Base-by-base conservation (phyloP, 768 basidiomycete genomes). In the Xerocomus potaroensis region DNA sequence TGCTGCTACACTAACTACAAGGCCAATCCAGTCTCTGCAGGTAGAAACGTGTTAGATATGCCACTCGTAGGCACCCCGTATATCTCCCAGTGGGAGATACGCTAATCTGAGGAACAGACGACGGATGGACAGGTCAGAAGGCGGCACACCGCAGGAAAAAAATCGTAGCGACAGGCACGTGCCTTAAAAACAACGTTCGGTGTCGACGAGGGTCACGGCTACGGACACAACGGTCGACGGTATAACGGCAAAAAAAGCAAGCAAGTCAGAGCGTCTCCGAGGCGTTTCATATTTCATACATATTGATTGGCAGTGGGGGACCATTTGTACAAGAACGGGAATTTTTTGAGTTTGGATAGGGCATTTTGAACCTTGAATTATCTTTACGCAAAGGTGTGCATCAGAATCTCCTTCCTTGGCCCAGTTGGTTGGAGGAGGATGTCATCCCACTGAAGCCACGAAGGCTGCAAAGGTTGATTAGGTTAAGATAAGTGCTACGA, bases 171-270 rank as follows among this genome's bases (percentile, higher is more conserved):
- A 21, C 53, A 41, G 5, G 31, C 42, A 27, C 43, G 29, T 18
- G 39, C 21, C 24, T 35, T 47, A n/a, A n/a, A 11, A 39, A 45
- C 16, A 53, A 29, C n/a, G 19, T 26, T n/a, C n/a, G n/a, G n/a
- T n/a, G n/a, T n/a, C 79, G 29, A 80, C 69, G 26, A 78, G 63
- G 32, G 72, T 71, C 41, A 80, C 62, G 18, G 79, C 63, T 10
- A 74, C 74, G 12, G 76, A 72, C 15, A 76, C 65, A 18, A 77
- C 67, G 35, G 72, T 77, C 11, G 71, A 70, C 3, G 68, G 69
- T 15, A 77, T 75, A 47, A 80, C 75, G 46, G 77, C n/a, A n/a
- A n/a, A n/a, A n/a, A n/a, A 19, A 38, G 14, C 19, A 45, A 38
- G 16, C 16, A 19, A 26, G 41, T 35, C 15, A 47, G 35, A 19